Percentiles rank a stretch among this genome's conserved stretches.
phyloP scores from a whole-genome alignment of 371 early-diverging fungal species.

The Thermomucor indicae-seudaticae region DNA sequence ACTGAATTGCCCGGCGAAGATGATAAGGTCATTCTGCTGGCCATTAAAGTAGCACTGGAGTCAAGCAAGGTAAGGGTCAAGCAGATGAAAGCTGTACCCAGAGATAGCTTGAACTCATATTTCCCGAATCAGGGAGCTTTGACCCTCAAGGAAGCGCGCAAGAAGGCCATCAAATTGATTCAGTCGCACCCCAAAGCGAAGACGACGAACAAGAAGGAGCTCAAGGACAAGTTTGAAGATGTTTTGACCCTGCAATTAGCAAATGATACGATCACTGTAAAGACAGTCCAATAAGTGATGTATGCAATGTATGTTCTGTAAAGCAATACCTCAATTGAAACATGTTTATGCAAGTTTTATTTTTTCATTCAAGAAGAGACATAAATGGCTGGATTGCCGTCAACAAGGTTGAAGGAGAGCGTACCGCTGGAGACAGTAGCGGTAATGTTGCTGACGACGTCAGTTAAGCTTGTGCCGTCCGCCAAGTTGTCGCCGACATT shows the following conservation, averaged over 20 bases:
- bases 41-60: slow-evolving; percentile 28
- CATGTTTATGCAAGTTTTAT: no score
- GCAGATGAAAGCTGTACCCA: not conserved
- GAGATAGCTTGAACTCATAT: not conserved
- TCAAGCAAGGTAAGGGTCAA: slow-evolving; percentile 6
- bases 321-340: not conserved
- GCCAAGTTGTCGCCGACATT: slow-evolving; percentile 9
- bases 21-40: slow-evolving; percentile 19
- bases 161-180: slow-evolving; percentile 29
- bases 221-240: slow-evolving; percentile 14
- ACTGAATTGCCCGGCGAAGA: slow-evolving; percentile 23
- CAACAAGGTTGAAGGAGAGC: slow-evolving; percentile 12
- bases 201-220: slow-evolving; percentile 12
- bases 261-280: slow-evolving; percentile 6
- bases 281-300: slow-evolving; percentile 2
- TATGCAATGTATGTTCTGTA: not conserved
- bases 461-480: slow-evolving; percentile 10
- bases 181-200: slow-evolving; percentile 22
- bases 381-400: slow-evolving; percentile 22
- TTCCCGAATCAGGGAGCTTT: slow-evolving; percentile 18
- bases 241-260: slow-evolving; percentile 14
- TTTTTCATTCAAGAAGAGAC: slow-evolving; percentile 1
- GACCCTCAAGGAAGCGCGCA: slow-evolving; percentile 26
- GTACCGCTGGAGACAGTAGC: slow-evolving; percentile 12
- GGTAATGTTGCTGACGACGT: slow-evolving; percentile 11